These are phyloP conservation scores for Murraya paniculata DNA, from an alignment of 345 rosid species.

Conservation along the genomic window DNA sequence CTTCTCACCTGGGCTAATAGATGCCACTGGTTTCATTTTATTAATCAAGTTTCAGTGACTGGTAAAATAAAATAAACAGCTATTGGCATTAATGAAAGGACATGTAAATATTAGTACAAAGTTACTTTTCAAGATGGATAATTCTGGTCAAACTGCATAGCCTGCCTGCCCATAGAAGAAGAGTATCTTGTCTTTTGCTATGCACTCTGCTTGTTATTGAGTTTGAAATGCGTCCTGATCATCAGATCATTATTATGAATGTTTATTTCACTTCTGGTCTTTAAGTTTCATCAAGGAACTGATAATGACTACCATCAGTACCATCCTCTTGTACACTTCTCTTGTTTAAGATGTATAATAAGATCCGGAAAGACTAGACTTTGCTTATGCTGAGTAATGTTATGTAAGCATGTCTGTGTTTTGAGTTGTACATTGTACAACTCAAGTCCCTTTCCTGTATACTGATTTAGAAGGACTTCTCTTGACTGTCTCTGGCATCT, in stretches of 20 bases:
- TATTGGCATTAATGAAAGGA: background rate
- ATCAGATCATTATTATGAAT: background rate
- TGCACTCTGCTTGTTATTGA: background rate
- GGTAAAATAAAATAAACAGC: background rate
- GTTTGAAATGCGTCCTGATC: background rate
- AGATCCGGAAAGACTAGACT: background rate
- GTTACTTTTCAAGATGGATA: background rate
- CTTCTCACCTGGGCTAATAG: background rate
- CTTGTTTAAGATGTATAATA: background rate
- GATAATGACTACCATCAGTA: background rate
- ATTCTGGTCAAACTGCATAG: background rate
- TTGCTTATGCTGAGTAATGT: background rate
- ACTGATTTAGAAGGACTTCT: conserved; percentile 7
- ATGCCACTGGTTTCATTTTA: background rate
- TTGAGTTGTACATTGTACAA: background rate
- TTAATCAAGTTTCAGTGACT: background rate
- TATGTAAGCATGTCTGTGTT: background rate
- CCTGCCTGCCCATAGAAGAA: background rate
- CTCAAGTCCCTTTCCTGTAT: background rate
- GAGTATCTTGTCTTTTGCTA: background rate
- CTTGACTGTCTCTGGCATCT: background rate
- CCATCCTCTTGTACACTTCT: background rate
- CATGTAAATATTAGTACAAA: background rate
- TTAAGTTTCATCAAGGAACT: background rate
- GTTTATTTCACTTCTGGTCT: background rate